A percentile compares a stretch with the other conserved stretches of the same genome.
Evolutionary conservation across 2,329 filamentous ascomycete genomes (phyloP).

Genomic region (Chalara sp.): DNA sequence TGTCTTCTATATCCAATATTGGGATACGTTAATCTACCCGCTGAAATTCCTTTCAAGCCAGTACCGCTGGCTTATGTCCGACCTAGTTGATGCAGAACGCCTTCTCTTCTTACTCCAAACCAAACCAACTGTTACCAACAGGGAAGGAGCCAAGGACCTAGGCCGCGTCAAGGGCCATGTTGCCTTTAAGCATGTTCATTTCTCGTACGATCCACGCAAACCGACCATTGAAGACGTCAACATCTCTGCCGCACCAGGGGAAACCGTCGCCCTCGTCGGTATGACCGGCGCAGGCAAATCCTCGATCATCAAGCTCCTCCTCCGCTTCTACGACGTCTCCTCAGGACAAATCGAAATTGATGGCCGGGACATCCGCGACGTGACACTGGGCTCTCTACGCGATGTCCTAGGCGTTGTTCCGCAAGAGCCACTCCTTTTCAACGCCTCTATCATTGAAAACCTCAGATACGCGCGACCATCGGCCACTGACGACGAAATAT

Average conservation of each 20-base stretch:
- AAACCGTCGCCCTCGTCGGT: conserved; percentile 72
- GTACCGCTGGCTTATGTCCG: background rate
- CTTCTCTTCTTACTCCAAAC: background rate
- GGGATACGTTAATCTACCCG: background rate
- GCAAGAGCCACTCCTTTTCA: conserved; percentile 74
- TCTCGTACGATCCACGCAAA: conserved; percentile 22
- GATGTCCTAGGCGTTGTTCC: conserved; percentile 72
- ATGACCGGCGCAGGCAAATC: conserved; percentile 75
- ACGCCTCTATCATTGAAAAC: conserved; percentile 68
- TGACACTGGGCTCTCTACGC: conserved; percentile 66
- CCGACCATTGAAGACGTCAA: conserved; percentile 62
- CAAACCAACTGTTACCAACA: background rate
- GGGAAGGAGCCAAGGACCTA: background rate
- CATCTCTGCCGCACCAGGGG: conserved; percentile 64
- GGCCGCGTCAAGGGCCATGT: background rate
- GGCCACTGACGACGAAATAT: conserved; percentile 32
- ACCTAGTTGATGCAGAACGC: background rate
- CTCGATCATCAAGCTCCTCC: conserved; percentile 72
- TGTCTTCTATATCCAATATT: background rate
- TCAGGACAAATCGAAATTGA: conserved; percentile 55
- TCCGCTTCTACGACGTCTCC: conserved; percentile 61
- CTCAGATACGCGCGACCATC: conserved; percentile 29
- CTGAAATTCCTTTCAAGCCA: background rate
- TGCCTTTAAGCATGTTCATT: background rate
- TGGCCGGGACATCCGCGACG: conserved; percentile 58